Base-by-base conservation (phyloP, 805 yeast species). In the Wickerhamomyces bovis region DNA sequence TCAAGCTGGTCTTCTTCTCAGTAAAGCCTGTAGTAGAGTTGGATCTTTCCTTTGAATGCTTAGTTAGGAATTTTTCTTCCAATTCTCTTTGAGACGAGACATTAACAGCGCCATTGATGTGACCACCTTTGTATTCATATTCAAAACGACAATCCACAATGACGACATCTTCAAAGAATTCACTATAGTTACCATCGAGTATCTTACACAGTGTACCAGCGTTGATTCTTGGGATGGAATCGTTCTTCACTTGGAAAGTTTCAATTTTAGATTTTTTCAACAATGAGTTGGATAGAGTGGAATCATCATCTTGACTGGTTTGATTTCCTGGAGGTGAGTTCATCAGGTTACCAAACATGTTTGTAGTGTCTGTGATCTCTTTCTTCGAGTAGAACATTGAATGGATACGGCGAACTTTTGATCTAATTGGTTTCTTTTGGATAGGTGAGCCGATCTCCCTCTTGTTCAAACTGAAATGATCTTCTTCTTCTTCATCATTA, bases 61-160 rank as follows among this genome's bases (percentile, higher is more conserved):
- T 41, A 11, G 8, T 19, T n/a, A 46, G 35, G 26, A 89, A 75
- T 42, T 64, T 62, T 35, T 72, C 67, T 57, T 88, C 95, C 39
- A 92, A 69, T 42, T 79, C 84, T 46, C 76, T 77, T 54, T 84
- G 83, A 33, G 84, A 76, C 38, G 85, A 80, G 26, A 89, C 72
- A 63, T 92, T 94, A 45, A 86, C 56, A 8, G 98, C 95, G 41
- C 85, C 83, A 41, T 74, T 77, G 41, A 94, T 88, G 65, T 94
- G 99, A 25, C 99, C 99, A 28, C 98, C 98, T 38, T 78, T 72
- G 64, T 71, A 94, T 66, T 94, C 99, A 68, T 92, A 92, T 56
- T 83, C 88, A 61, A 94, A 94, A 45, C 99, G 78, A 62, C 98
- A 89, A 67, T 94, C 99, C 10, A 94, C 71, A 16, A 94, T 69